A percentile compares a stretch with the other conserved stretches of the same genome.
Conservation (phyloP, 345 rosid species). For the Eucalyptus microcorys region DNA sequence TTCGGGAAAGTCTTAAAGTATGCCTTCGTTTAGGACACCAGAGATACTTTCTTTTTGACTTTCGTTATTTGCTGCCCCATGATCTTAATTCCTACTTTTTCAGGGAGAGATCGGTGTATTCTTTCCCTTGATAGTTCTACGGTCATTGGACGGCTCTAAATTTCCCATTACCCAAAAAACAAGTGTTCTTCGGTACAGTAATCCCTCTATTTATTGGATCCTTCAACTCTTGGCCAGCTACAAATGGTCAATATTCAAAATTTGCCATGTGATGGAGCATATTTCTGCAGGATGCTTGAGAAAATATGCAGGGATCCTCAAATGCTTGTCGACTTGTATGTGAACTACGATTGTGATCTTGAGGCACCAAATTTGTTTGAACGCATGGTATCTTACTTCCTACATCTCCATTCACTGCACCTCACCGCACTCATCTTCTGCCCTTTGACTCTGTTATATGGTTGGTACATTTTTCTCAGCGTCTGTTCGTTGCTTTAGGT, state of each 20-base stretch:
- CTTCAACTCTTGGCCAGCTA: background rate
- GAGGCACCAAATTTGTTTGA: conserved; percentile 98
- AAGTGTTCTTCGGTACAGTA: conserved; percentile 75
- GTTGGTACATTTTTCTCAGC: background rate
- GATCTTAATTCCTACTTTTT: conserved; percentile 1
- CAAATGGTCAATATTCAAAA: background rate
- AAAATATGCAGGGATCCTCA: conserved; percentile 92
- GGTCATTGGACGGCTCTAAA: conserved; percentile 79
- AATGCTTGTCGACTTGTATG: conserved; percentile 95
- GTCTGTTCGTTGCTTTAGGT: conserved; percentile 29
- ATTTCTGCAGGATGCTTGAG: conserved; percentile 73
- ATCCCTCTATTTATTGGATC: conserved; percentile 1
- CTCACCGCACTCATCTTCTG: background rate
- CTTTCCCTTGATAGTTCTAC: conserved; percentile 86
- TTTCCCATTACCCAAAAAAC: conserved; percentile 64
- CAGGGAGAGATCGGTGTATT: conserved; percentile 97
- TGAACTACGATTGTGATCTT: conserved; percentile 96
- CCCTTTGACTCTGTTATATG: background rate
- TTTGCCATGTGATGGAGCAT: background rate
- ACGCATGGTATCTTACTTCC: conserved; percentile 56
- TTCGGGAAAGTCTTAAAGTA: conserved; percentile 97
- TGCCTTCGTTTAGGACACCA: conserved; percentile 6
- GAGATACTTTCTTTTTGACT: background rate
- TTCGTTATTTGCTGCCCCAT: background rate
- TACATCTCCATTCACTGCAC: background rate